Evolutionary conservation across 495 filamentous ascomycete species (phyloP).

Genomic region (Neurospora intermedia): DNA sequence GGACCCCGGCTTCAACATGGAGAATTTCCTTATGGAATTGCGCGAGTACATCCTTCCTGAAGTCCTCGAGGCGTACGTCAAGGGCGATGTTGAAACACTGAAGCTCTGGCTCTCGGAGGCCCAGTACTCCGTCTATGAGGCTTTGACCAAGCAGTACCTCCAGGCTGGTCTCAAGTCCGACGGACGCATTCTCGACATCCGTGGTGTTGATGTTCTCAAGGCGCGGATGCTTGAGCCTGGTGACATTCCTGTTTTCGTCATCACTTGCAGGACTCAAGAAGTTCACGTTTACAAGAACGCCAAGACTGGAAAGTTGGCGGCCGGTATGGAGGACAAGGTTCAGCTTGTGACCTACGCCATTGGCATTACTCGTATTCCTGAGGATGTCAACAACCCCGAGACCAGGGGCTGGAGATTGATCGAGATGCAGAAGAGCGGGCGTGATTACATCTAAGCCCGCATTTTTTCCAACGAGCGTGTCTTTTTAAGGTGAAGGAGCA

Average conservation of each 20-base stretch:
- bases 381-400: constrained; percentile 94
- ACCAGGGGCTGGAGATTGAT: constrained; percentile 94
- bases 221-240: constrained; percentile 93
- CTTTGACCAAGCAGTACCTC: constrained; percentile 88
- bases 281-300: constrained; percentile 91
- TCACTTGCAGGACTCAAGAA: constrained; percentile 94
- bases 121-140: constrained; percentile 89
- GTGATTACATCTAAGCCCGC: constrained; percentile 55
- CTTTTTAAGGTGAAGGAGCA: neutral
- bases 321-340: constrained; percentile 98
- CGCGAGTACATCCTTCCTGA: constrained; percentile 97
- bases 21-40: constrained; percentile 86
- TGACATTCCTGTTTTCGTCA: constrained; percentile 93
- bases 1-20: constrained; percentile 90
- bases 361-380: constrained; percentile 81
- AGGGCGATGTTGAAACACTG: constrained; percentile 82
- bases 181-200: constrained; percentile 86
- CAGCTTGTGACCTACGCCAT: constrained; percentile 97
- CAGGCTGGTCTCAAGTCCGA: constrained; percentile 87
- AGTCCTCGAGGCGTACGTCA: constrained; percentile 95
- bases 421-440: constrained; percentile 94
- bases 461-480: neutral
- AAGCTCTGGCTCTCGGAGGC: constrained; percentile 92
- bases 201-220: constrained; percentile 80
- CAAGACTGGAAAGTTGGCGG: constrained; percentile 79